Conservation (phyloP, 2,329 filamentous ascomycete genomes). For the Rutstroemia sydowiana region DNA sequence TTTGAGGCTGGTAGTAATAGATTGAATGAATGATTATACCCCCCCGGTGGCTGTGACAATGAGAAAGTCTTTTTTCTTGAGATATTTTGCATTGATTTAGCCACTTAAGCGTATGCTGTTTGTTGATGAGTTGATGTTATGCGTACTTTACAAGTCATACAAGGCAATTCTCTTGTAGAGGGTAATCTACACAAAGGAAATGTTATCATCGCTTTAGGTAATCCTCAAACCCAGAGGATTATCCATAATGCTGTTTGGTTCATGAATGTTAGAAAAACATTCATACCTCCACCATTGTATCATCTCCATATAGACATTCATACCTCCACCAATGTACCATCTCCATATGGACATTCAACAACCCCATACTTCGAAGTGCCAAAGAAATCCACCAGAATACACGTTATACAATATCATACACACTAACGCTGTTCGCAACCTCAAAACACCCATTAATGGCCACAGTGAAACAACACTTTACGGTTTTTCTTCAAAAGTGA, state of each 20-base stretch:
- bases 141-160: background rate
- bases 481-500: slow-evolving; percentile 53
- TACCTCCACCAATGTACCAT: too few species aligned
- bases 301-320: too few species aligned
- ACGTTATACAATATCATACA: background rate
- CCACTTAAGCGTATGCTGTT: background rate
- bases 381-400: background rate
- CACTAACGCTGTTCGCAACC: background rate
- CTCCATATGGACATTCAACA: too few species aligned
- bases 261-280: background rate
- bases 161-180: background rate
- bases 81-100: background rate
- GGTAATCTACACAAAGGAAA: background rate
- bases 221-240: too few species aligned
- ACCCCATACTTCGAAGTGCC: too few species aligned
- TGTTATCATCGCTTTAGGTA: too few species aligned
- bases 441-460: background rate
- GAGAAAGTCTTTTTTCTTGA: background rate
- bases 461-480: slow-evolving; percentile 35
- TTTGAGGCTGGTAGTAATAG: too few species aligned
- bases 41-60: background rate
- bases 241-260: background rate
- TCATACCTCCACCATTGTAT: too few species aligned
- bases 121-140: background rate
- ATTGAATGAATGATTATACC: too few species aligned